Evolutionary conservation across 257 asterid species (phyloP).

Genomic region (Ophiorrhiza pumila): DNA sequence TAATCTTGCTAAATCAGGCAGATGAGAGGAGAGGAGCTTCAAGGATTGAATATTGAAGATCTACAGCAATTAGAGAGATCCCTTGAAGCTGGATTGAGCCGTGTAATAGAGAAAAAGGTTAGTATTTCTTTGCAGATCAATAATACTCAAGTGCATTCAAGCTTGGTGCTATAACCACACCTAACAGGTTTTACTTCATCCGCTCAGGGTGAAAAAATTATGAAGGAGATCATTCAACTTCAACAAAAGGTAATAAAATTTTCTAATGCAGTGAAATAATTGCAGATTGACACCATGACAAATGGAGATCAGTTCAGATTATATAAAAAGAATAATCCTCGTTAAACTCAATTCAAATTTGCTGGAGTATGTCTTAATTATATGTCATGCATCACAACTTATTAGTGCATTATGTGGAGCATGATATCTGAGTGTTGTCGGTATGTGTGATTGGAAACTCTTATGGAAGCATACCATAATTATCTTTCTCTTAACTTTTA

Average conservation of each 20-base stretch:
- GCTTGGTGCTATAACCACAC: background rate
- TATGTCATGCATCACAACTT: background rate
- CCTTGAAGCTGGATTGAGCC: constrained; percentile 67
- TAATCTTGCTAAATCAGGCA: constrained; percentile 38
- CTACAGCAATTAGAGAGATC: constrained; percentile 63
- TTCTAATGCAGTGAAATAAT: background rate
- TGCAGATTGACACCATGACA: background rate
- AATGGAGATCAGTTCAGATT: background rate
- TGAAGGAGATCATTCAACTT: constrained; percentile 63
- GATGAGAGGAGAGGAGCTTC: constrained; percentile 94
- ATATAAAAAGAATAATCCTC: background rate
- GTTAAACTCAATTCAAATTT: background rate
- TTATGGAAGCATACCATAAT: background rate
- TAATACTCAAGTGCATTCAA: background rate
- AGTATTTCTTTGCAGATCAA: background rate
- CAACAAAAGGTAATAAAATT: constrained; percentile 57
- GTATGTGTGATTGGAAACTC: background rate
- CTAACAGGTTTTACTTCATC: background rate
- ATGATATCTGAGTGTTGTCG: background rate
- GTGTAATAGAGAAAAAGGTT: constrained; percentile 73
- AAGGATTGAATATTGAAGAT: constrained; percentile 71
- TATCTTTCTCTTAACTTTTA: background rate
- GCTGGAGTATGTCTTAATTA: background rate
- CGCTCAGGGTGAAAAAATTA: constrained; percentile 66
- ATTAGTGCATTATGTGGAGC: background rate